Base-by-base conservation (phyloP, 371 early-diverging fungal species). In the Syncephalastrum monosporum region DNA sequence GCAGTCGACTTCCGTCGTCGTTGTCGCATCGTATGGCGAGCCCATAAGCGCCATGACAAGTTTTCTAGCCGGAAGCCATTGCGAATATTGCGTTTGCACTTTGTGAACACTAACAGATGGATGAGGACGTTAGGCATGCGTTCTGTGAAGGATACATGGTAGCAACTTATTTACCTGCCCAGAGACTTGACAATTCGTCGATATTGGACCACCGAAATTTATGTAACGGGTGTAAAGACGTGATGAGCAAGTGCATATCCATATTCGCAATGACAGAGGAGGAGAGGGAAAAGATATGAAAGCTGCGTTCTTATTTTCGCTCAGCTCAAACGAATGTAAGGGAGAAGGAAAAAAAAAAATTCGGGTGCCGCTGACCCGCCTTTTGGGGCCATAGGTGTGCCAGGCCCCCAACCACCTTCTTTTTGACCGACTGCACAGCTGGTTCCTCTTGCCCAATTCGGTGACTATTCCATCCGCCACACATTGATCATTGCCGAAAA, bases 21-120 rank as follows among this genome's bases (percentile, higher is more conserved):
- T 50, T 57, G 52, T 54, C 47, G 56, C 48, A 67, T 53, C 14
- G 63, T 59, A 59, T 67, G 61, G 43, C 68, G 74, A 64, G 61
- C 62, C 64, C 67, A 72, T 51, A 65, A 64, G 53, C 79, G 65
- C 79, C 79, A 79, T 8, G 67, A 66, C 59, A 79, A 66, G 57
- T 79, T 79, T 50, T 79, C 79, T 15, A 79, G 57, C 24, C 79
- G 75, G 48, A 72, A 67, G 5, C 79, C 79, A 61, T 79, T 63
- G 27, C 72, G 71, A 16, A 79, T 47, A 51, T 70, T 73, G 44
- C 71, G 64, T 51, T 79, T 79, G 57, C 72, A 74, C 45, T 73
- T 75, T 2, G 74, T 75, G 55, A 79, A 75, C n/a, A 70, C 74
- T 71, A 58, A 3, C 44, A 47, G 16, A 15, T 41, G 27, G 25